Evolutionary conservation across 129 eudicot species (phyloP).

Genomic region (Daucus carota): DNA sequence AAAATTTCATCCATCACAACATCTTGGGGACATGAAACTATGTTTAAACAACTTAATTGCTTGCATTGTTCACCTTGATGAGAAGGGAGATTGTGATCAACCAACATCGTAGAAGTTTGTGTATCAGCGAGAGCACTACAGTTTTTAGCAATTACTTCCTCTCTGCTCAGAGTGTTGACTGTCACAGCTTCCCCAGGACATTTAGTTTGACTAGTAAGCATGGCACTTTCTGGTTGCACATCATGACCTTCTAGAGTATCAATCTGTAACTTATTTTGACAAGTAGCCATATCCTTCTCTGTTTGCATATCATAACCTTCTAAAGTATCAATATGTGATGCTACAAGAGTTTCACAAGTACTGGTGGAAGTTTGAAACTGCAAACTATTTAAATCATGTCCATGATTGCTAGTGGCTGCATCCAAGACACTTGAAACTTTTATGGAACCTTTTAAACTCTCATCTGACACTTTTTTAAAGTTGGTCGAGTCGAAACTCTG

Average conservation of each 20-base stretch:
- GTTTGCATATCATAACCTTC: slow-evolving; percentile 17
- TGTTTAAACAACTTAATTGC: slow-evolving; percentile 2
- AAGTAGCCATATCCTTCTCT: slow-evolving; percentile 5
- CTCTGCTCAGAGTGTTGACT: background rate
- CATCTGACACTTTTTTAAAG: slow-evolving; percentile 11
- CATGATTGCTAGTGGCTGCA: slow-evolving; percentile 9
- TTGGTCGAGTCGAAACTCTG: slow-evolving; percentile 6
- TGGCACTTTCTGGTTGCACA: slow-evolving; percentile 11
- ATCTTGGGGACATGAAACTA: slow-evolving; percentile 9
- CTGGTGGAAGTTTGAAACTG: slow-evolving; percentile 4
- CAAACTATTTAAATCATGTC: slow-evolving; percentile 16
- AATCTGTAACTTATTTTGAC: slow-evolving; percentile 11
- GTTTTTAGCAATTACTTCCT: slow-evolving; percentile 8
- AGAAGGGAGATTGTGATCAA: slow-evolving; percentile 16
- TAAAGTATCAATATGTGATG: slow-evolving; percentile 15
- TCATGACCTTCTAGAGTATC: slow-evolving; percentile 9
- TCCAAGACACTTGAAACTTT: background rate
- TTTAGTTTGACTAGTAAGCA: slow-evolving; percentile 6
- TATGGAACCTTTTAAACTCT: slow-evolving; percentile 13
- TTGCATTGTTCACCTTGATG: slow-evolving; percentile 19
- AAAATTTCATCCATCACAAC: background rate
- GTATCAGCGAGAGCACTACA: slow-evolving; percentile 16
- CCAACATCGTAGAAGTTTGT: slow-evolving; percentile 13
- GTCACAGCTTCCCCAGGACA: slow-evolving; percentile 15
- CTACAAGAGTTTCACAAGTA: slow-evolving; percentile 8